Evolutionary conservation across 768 basidiomycete species (phyloP), one percentile per base, ranked within the genome.

Genomic region (Xerocomus spinulosus): DNA sequence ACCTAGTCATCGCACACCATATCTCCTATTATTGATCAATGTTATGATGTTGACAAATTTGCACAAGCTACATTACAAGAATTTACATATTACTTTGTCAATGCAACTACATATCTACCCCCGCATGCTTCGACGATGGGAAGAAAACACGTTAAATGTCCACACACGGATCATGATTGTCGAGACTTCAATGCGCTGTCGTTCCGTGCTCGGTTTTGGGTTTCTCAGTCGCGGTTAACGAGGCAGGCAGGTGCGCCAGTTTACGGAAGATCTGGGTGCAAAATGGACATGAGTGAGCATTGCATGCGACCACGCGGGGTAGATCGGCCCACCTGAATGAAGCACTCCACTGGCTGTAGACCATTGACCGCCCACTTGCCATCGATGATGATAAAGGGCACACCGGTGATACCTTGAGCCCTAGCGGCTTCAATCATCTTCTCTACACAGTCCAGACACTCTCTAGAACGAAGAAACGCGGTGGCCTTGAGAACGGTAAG

Each of bases 341-440:
- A 76, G 23, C 63, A 68, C 20, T 74, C 75, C 25, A 63, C 54
- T 2, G 67, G 59, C 44, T 77, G 76, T 24, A 71, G 68, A 34
- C 75, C 75, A 14, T 67, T 70, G 44, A 76, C 57, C 3, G 71
- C 76, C 67, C 70, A 76, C 46, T 70, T 71, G 25, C 67, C 63
- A 30, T 76, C 66, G 44, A 77, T 68, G 23, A 78, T 72, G 44
- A 75, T 68, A 56, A 76, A 78, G 14, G 78, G 78, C 0, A 79
- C 76, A 25, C 78, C 77, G 10, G 59, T 68, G 47, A 79, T 71
- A 23, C 75, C 74, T 3, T 67, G 60, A n/a, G 58, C 51, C 46
- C 64, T 68, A 12, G 75, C 73, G 20, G 68, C 64, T 15, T 55
- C 54, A 9, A 73, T 66, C 49, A 69, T 72, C 28, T 62, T 63